Evolutionary conservation across 1,284 basidiomycete genomes (phyloP), one percentile per base, ranked within the genome.

Genomic region (Abortiporus biennis): DNA sequence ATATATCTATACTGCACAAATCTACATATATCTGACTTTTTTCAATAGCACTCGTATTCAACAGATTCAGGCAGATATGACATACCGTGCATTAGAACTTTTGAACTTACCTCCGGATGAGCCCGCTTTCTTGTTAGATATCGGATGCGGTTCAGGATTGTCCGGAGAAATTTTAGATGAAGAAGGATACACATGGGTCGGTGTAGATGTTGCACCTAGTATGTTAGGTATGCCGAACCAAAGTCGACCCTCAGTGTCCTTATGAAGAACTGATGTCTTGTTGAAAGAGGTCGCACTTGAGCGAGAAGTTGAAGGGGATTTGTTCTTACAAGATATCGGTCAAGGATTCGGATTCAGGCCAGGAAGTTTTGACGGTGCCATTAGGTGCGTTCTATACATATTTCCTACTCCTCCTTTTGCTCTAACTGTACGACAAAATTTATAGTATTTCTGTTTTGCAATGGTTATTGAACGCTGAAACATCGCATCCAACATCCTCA

Each of bases 391-490:
- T 17, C 22, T 31, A 20, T 33, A 12, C 16, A 21, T 36, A 33
- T n/a, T 30, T 36, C 19, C 35, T 12, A 22, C 15, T 6, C 11
- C 20, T 38, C 29, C 22, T 31, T 25, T 21, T 27, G 27, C 17
- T 6, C 9, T 44, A 3, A 31, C 24, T 33, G 25, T n/a, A n/a
- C n/a, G n/a, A n/a, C n/a, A n/a, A n/a, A n/a, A n/a, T n/a, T n/a
- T 39, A 12, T 54, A 96, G 93, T 58, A 91, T 99, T 58, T 99
- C 96, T 16, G 96, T 98, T 19, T 74, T 99, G 2, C 96, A 99
- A 68, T 99, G 96, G 96, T 76, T 99, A 0, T 78, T 98, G 47
- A 99, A 99, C 62, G 95, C 96, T 30, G 96, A 99, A 63, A 87
- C 92, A 21, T 85, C 89, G 2, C 82, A 91, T 49, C 89, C 92